Evolutionary conservation across 257 asterid genomes (phyloP).

Genomic region (Leptodermis oblonga): DNA sequence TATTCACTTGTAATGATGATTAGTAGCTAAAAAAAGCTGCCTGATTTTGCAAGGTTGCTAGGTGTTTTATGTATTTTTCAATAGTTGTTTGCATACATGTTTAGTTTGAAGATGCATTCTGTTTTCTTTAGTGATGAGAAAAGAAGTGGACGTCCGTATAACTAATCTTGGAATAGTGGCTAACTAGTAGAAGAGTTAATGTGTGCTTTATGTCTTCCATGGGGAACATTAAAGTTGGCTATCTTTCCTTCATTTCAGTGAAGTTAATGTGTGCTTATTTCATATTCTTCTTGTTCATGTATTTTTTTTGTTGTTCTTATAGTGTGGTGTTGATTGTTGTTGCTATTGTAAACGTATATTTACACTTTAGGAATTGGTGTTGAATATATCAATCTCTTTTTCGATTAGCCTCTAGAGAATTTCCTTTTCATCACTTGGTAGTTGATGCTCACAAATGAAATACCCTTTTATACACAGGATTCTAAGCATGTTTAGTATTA

Average conservation of each 20-base stretch:
- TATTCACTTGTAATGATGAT: not conserved
- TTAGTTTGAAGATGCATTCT: not conserved
- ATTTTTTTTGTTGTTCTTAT: too few species aligned
- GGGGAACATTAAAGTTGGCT: not conserved
- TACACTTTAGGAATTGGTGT: too few species aligned
- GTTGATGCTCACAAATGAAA: too few species aligned
- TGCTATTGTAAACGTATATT: too few species aligned
- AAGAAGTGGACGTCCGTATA: not conserved
- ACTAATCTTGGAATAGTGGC: not conserved
- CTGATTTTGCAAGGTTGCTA: not conserved
- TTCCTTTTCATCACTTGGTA: too few species aligned
- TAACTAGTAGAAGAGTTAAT: not conserved
- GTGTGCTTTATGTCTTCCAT: not conserved
- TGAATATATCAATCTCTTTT: too few species aligned
- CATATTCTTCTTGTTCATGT: too few species aligned
- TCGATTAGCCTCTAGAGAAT: too few species aligned
- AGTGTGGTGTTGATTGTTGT: too few species aligned
- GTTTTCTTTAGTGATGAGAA: not conserved
- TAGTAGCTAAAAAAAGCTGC: not conserved
- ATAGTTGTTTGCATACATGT: not conserved
- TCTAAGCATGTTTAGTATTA: too few species aligned
- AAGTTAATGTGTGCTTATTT: too few species aligned
- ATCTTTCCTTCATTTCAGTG: not conserved
- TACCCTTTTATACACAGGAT: too few species aligned
- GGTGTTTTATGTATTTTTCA: not conserved